Percentiles rank a stretch among this genome's conserved stretches.
Conservation (phyloP, 2,329 filamentous ascomycete species). For the Colletotrichum echinochloae region DNA sequence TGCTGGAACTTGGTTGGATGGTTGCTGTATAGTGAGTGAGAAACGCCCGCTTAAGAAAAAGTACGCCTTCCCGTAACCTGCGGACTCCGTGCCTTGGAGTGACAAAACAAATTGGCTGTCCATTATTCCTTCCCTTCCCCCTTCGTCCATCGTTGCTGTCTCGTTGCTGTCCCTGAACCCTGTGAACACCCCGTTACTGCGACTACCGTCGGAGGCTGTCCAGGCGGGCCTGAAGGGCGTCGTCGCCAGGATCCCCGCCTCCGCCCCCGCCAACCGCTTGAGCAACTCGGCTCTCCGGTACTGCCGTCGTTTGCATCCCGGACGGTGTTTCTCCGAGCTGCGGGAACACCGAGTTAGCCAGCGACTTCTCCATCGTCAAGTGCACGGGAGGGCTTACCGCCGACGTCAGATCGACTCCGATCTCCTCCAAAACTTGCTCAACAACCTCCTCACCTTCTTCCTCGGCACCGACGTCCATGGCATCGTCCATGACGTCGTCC, state of each 20-base stretch:
- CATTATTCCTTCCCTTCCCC: background rate
- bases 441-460: constrained; percentile 98
- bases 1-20: background rate
- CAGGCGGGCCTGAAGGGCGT: constrained; percentile 92
- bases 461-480: constrained; percentile 89
- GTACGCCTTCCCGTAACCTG: constrained; percentile 32
- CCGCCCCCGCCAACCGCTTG: constrained; percentile 81
- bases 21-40: constrained; percentile 10
- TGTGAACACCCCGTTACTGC: background rate
- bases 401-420: constrained; percentile 92
- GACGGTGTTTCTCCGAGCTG: constrained; percentile 93
- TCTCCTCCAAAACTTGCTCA: constrained; percentile 95
- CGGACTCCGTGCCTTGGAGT: constrained; percentile 28
- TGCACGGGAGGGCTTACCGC: constrained; percentile 69
- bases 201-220: constrained; percentile 79
- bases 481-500: constrained; percentile 98
- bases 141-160: constrained; percentile 23
- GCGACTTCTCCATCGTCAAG: background rate
- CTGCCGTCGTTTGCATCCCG: constrained; percentile 79
- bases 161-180: constrained; percentile 16
- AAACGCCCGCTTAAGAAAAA: constrained; percentile 16
- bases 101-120: constrained; percentile 37
- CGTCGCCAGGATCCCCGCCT: constrained; percentile 79
- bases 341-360: constrained; percentile 45
- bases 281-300: constrained; percentile 82